Evolutionary conservation across 495 filamentous ascomycete genomes (phyloP).

Genomic region (Talaromyces thailandensis): DNA sequence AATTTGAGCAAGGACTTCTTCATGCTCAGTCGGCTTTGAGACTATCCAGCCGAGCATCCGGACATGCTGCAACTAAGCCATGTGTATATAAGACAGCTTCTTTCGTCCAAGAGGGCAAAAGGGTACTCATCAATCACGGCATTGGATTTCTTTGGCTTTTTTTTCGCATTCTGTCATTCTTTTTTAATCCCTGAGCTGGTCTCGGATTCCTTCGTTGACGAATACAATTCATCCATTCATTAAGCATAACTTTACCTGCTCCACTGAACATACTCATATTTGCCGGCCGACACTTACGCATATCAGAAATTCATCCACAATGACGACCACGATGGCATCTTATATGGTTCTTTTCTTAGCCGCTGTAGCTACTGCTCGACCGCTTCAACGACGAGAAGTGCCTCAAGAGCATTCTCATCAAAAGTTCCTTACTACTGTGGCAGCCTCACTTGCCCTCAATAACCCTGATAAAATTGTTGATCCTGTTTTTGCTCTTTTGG

Average conservation of each 20-base stretch:
- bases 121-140: not conserved
- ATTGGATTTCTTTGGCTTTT: not conserved
- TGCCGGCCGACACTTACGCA: not conserved
- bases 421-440: conserved; percentile 36
- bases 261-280: not conserved
- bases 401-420: conserved; percentile 57
- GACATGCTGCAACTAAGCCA: not conserved
- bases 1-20: not conserved
- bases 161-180: not conserved
- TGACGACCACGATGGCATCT: not conserved
- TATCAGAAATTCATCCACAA: not conserved
- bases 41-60: not conserved
- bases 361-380: not conserved
- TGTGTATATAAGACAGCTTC: not conserved
- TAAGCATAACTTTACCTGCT: not conserved
- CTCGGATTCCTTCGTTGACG: not conserved
- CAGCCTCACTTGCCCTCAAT: conserved; percentile 40
- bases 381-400: conserved; percentile 38
- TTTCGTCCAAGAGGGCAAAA: not conserved
- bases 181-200: not conserved
- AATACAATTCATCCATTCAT: not conserved
- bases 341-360: not conserved
- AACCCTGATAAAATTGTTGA: conserved; percentile 52
- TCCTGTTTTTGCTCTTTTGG: conserved; percentile 55
- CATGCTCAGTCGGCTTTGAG: not conserved